Evolutionary conservation across 805 yeast species (phyloP).

Genomic region (Yarrowia deformans): DNA sequence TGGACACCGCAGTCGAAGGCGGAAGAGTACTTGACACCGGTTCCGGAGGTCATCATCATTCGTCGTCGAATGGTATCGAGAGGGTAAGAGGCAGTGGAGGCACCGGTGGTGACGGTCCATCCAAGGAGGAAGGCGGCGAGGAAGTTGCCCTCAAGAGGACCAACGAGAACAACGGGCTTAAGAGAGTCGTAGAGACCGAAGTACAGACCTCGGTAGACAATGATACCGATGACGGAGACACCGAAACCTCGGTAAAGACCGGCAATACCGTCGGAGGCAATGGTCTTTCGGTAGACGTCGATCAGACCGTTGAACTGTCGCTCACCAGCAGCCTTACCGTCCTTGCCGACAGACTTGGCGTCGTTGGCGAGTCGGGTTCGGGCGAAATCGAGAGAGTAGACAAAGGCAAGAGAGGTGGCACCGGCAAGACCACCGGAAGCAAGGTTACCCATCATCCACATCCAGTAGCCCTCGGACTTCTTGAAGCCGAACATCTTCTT

Average conservation of each 20-base stretch:
- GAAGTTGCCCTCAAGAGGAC: conserved; percentile 94
- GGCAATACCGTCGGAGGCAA: conserved; percentile 95
- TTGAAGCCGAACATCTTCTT: conserved; percentile 96
- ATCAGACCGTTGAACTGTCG: conserved; percentile 97
- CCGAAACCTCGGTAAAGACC: conserved; percentile 99
- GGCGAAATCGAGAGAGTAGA: conserved; percentile 97
- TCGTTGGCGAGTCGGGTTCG: conserved; percentile 99
- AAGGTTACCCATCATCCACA: conserved; percentile 97
- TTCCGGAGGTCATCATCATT: conserved; percentile 99
- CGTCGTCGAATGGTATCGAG: conserved; percentile 99
- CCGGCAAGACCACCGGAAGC: conserved; percentile 99
- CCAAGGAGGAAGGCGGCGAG: conserved; percentile 94
- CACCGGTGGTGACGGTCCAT: conserved; percentile 98
- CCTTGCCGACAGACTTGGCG: conserved; percentile 64
- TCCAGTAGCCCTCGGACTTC: conserved; percentile 91
- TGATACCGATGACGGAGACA: conserved; percentile 96
- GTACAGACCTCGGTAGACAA: conserved; percentile 99
- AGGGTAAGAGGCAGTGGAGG: conserved; percentile 98
- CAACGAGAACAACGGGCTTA: conserved; percentile 93
- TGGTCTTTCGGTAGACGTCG: conserved; percentile 95
- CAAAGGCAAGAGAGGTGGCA: conserved; percentile 91
- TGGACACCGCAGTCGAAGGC: conserved; percentile 91
- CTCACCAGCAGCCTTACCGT: conserved; percentile 79
- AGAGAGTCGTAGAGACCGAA: conserved; percentile 97
- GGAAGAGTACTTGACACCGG: conserved; percentile 95